Evolutionary conservation across 1,284 basidiomycete genomes (phyloP).

Genomic region (Earliella scabrosa): DNA sequence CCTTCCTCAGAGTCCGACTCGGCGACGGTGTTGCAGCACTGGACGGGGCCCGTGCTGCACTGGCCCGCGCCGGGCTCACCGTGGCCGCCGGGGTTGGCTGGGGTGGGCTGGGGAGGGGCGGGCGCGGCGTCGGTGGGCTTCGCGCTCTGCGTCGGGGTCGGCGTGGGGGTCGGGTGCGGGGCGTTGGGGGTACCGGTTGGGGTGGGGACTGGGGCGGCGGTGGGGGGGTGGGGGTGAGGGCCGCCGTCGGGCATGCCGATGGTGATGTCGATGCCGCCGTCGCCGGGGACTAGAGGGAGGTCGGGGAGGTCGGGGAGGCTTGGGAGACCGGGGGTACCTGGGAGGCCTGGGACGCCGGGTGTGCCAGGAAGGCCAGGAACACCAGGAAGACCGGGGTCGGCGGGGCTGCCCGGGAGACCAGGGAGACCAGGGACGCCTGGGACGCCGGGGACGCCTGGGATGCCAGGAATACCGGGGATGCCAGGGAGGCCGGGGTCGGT

Average conservation of each 20-base stretch:
- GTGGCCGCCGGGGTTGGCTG: background rate
- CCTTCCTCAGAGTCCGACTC: constrained; percentile 1
- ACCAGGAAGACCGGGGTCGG: background rate
- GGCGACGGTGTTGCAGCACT: constrained; percentile 32
- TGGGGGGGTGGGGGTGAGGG: no score
- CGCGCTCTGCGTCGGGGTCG: background rate
- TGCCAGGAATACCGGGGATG: background rate
- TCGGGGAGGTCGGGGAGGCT: background rate
- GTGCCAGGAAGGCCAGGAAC: background rate
- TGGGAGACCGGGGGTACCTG: background rate
- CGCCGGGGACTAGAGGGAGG: background rate
- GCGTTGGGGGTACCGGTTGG: no score
- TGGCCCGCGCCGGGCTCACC: background rate
- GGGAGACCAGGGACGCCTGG: no score
- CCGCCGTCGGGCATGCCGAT: background rate
- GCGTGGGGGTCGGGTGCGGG: background rate
- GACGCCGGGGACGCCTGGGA: no score
- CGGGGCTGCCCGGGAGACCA: background rate
- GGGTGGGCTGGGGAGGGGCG: background rate
- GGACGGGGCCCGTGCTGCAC: constrained; percentile 32
- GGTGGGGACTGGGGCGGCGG: no score
- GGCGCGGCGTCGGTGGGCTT: background rate
- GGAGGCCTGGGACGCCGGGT: background rate
- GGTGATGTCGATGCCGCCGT: background rate
- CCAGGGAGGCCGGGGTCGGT: background rate